Evolutionary conservation across 345 rosid species (phyloP).

Genomic region (Eucalyptus pauciflora): DNA sequence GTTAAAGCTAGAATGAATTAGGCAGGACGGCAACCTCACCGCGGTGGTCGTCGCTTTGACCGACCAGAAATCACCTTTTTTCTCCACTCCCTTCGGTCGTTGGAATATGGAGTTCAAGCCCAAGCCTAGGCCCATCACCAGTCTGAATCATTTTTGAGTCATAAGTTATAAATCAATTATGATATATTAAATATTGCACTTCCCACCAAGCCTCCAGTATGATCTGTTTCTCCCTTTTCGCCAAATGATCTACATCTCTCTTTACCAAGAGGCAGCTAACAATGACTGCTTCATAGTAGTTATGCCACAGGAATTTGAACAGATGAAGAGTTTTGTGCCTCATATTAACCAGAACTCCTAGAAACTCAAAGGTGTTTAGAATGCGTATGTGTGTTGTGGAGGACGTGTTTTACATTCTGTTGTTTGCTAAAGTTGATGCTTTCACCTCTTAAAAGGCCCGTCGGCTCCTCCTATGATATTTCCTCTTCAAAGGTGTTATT

Average conservation of each 20-base stretch:
- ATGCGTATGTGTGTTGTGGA: not conserved
- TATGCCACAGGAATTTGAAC: not conserved
- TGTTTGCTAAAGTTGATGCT: not conserved
- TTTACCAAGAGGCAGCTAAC: not conserved
- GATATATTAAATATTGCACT: not conserved
- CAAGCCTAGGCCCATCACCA: not conserved
- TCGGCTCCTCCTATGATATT: not conserved
- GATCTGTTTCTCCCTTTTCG: not conserved
- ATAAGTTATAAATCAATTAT: not conserved
- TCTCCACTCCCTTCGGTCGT: not conserved
- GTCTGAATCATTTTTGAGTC: not conserved
- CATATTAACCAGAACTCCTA: not conserved
- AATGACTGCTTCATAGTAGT: not conserved
- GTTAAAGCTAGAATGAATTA: not conserved
- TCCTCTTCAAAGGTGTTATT: not conserved
- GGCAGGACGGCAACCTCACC: not conserved
- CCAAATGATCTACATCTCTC: too few species aligned
- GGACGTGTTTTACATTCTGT: not conserved
- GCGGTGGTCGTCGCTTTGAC: not conserved
- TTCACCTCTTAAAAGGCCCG: not conserved
- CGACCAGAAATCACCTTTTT: not conserved
- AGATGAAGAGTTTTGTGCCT: not conserved
- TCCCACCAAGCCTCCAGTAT: too few species aligned
- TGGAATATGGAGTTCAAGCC: not conserved
- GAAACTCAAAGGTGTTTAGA: not conserved